Evolutionary conservation across 768 basidiomycete species (phyloP), one percentile per base, ranked within the genome.

Genomic region (Tricholoma terreum): DNA sequence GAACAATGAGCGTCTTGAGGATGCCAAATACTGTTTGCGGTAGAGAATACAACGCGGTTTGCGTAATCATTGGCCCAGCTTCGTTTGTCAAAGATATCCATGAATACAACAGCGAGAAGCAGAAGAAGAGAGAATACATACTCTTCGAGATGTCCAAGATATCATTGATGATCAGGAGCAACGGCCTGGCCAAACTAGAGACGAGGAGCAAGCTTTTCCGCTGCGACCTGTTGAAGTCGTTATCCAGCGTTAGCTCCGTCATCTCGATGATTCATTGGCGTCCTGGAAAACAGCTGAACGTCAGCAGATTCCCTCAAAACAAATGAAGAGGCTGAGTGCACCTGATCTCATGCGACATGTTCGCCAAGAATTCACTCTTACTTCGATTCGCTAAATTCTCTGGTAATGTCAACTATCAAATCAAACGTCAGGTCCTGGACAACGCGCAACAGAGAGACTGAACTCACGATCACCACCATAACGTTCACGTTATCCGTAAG

Each of bases 201-300:
- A 99, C 97, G 35, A 98, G 85, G 65, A 97, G 80, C 70, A 99
- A 77, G 70, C 94, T 97, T 77, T 98, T 97, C 58, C 96, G 79
- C 72, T 98, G 97, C 38, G 91, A 90, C 61, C 96, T 76, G 59
- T 94, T 97, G 63, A 99, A 74, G 69, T 99, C 97, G 43, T 90
- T 94, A 67, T 99, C 97, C 19, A 99, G 85, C 8, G 97, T 98
- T 56, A 99, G 75, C 72, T 96, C 94, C 24, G 96, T 99, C 94
- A 99, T 94, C 17, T 96, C 96, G 63, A 99, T 98, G 71, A 99
- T 98, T 99, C 96, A 98, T 99, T 0, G 97, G 97, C 21, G 97
- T 98, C 70, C 96, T 94, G 67, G 35, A 33, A 45, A n/a, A n/a
- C n/a, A n/a, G n/a, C n/a, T n/a, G n/a, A n/a, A n/a, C n/a, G n/a